Base-by-base conservation (phyloP, 2,329 filamentous ascomycete species). In the Nothophoma quercina region DNA sequence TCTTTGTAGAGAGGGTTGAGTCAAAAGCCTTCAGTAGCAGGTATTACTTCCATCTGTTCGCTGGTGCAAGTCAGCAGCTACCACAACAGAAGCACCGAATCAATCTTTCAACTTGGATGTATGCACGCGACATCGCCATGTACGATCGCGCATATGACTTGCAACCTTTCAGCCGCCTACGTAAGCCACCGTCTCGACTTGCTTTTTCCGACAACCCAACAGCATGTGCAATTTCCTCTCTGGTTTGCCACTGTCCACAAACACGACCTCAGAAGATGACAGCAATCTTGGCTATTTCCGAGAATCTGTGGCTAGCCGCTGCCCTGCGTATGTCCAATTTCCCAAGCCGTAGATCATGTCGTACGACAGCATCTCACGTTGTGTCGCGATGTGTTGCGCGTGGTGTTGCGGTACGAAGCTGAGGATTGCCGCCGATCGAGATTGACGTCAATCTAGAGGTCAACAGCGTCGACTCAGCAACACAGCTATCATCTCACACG, bases 211-310 rank as follows among this genome's bases (percentile, higher is more conserved):
- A 18, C 28, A 28, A 19, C 39, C 18, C 21, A 43, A 26, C 16
- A 28, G n/a, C 32, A 13, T 12, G 25, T 39, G 50, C 23, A 53
- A 53, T 53, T 25, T 51, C 48, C 43, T 48, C 36, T 36, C 23
- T 35, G 12, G 42, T 25, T 32, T 16, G 42, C 28, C 26, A 32
- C 19, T 32, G 36, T 52, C 36, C 43, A 47, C 38, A 43, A 47
- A 43, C 32, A 48, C 38, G 32, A 43, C 16, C 21, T 15, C 19
- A 58, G 57, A 53, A 52, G 38, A 54, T 56, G 56, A 50, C 28
- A 28, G 52, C 47, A 70, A 70, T 65, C 45, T 67, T 59, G 59
- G 56, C 34, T 59, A 59, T 59, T 63, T 55, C 58, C 51, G 51
- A 54, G 48, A 61, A 48, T 43, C 47, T 46, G 36, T 51, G 36